Percentiles rank a stretch among this genome's conserved stretches.
Conservation (phyloP, 1,284 basidiomycete genomes). For the Leccinum holopus region DNA sequence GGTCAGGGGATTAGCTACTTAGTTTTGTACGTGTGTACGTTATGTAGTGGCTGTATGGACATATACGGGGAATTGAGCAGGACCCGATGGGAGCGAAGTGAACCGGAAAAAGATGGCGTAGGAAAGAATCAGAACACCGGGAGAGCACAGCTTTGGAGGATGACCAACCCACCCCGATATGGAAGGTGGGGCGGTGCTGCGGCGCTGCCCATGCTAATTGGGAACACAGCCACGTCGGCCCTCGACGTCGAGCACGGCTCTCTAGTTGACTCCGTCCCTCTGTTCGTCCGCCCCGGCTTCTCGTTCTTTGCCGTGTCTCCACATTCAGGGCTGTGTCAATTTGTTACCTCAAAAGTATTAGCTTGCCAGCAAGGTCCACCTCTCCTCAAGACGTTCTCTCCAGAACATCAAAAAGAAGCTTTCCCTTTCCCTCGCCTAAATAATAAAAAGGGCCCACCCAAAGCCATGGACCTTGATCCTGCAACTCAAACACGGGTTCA, state of each 20-base stretch:
- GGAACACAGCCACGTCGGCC: constrained; percentile 34
- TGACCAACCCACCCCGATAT: constrained; percentile 15
- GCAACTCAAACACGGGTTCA: constrained; percentile 35
- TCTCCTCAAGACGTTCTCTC: constrained; percentile 20
- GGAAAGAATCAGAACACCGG: constrained; percentile 10
- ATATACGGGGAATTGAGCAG: constrained; percentile 3
- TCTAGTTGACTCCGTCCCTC: not conserved
- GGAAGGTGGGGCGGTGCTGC: constrained; percentile 33
- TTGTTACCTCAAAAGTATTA: constrained; percentile 16
- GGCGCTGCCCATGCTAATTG: constrained; percentile 34
- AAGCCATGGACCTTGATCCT: constrained; percentile 33
- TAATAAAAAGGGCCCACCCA: constrained; percentile 35
- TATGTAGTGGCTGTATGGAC: not conserved
- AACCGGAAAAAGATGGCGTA: constrained; percentile 2
- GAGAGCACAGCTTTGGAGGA: constrained; percentile 21
- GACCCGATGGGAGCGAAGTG: constrained; percentile 9
- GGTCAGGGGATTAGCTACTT: constrained; percentile 9
- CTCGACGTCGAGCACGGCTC: constrained; percentile 19
- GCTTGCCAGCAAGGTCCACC: constrained; percentile 3
- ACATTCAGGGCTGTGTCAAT: constrained; percentile 22
- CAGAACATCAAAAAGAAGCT: constrained; percentile 39
- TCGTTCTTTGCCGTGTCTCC: constrained; percentile 9
- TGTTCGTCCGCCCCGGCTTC: constrained; percentile 16
- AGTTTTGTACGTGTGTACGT: constrained; percentile 3
- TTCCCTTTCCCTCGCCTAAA: constrained; percentile 37